These are phyloP conservation scores for Thuja plicata DNA, from an alignment of 83 land plant species.

Conservation along the genomic window DNA sequence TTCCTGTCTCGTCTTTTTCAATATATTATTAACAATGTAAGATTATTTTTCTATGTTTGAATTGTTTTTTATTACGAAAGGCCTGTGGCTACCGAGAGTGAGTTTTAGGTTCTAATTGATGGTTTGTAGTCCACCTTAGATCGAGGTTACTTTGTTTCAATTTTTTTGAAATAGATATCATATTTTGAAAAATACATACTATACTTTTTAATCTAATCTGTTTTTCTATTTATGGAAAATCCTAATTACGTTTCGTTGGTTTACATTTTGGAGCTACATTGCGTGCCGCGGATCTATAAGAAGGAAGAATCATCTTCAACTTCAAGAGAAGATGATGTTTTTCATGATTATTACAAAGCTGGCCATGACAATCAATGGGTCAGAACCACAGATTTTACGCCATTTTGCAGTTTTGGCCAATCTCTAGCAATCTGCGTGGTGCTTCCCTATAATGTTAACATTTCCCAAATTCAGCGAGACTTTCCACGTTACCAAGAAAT, in stretches of 20 bases:
- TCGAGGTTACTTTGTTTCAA: too few relatives aligned
- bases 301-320: slow-evolving; percentile 12
- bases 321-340: not conserved
- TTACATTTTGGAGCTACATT: slow-evolving; percentile 28
- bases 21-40: too few relatives aligned
- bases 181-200: too few relatives aligned
- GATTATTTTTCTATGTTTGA: too few relatives aligned
- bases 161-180: too few relatives aligned
- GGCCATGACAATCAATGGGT: slow-evolving; percentile 58
- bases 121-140: too few relatives aligned
- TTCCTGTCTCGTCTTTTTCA: too few relatives aligned
- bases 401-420: slow-evolving; percentile 58
- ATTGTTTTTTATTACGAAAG: too few relatives aligned
- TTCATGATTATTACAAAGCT: slow-evolving; percentile 31
- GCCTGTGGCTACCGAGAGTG: too few relatives aligned
- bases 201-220: too few relatives aligned
- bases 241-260: not conserved
- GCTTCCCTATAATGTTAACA: slow-evolving; percentile 17
- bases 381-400: slow-evolving; percentile 78
- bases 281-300: slow-evolving; percentile 49
- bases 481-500: slow-evolving; percentile 10
- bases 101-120: too few relatives aligned
- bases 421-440: slow-evolving; percentile 65
- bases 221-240: too few relatives aligned
- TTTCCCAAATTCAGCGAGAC: slow-evolving; percentile 18